These are phyloP conservation scores for Discostella pseudostelligera DNA, from an alignment of 108 stramenopile genomes.

Conservation along the genomic window DNA sequence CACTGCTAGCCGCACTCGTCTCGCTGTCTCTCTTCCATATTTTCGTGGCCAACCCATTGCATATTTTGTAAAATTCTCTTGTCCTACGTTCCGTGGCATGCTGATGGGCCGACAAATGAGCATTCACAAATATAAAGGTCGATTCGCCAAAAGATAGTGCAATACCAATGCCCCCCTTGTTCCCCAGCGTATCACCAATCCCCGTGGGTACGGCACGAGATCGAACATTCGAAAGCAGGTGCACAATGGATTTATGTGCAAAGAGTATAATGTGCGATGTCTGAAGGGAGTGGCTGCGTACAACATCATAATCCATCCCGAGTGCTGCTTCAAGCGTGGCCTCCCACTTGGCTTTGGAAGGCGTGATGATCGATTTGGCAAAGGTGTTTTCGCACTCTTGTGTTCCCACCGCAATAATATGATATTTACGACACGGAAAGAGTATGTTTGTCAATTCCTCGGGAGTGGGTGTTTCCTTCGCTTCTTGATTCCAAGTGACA, in stretches of 20 bases:
- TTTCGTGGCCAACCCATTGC: constrained; percentile 21
- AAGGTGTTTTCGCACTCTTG: constrained; percentile 64
- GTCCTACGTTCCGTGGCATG: constrained; percentile 48
- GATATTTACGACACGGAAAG: constrained; percentile 37
- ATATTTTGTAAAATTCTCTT: constrained; percentile 38
- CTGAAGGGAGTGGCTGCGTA: constrained; percentile 62
- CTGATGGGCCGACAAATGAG: constrained; percentile 94
- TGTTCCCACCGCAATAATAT: constrained; percentile 49
- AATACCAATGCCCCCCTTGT: constrained; percentile 93
- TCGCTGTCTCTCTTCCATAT: constrained; percentile 11
- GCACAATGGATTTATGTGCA: constrained; percentile 35
- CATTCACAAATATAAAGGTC: constrained; percentile 88
- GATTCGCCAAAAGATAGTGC: constrained; percentile 83
- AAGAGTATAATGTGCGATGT: constrained; percentile 46
- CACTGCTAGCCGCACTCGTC: constrained; percentile 1
- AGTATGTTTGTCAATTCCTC: constrained; percentile 39
- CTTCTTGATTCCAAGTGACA: constrained; percentile 53
- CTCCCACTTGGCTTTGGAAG: constrained; percentile 52
- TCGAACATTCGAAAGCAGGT: constrained; percentile 32
- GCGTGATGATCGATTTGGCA: constrained; percentile 45
- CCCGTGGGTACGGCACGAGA: constrained; percentile 37
- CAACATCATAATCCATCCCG: constrained; percentile 38
- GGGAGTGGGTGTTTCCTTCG: constrained; percentile 32
- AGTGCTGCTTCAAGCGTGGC: constrained; percentile 21
- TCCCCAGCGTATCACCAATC: constrained; percentile 76